phyloP scores from a whole-genome alignment of 257 asterid genomes.

The Linderniella brevidens region DNA sequence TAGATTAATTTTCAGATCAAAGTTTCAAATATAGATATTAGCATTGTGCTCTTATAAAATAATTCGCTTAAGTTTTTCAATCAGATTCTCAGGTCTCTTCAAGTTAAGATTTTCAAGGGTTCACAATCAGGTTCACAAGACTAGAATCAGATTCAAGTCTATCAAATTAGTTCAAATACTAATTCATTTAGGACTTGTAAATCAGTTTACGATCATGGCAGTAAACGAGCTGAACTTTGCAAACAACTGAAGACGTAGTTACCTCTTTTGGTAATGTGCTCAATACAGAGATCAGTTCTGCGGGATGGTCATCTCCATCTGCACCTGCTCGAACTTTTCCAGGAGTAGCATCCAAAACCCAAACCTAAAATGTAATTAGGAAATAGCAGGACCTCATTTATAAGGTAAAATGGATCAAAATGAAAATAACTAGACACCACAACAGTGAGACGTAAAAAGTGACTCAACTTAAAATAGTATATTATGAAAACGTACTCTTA shows the following conservation, averaged over 20 bases:
- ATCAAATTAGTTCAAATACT: too few species aligned
- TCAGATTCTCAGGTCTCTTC: too few species aligned
- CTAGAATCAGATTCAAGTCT: too few species aligned
- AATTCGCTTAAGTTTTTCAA: too few species aligned
- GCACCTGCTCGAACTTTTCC: slow-evolving; percentile 95
- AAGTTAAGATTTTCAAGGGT: too few species aligned
- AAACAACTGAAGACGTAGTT: slow-evolving; percentile 11
- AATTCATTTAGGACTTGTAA: too few species aligned
- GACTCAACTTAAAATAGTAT: not conserved
- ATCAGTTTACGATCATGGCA: not conserved
- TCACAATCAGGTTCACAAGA: too few species aligned
- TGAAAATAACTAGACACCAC: not conserved
- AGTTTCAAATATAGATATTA: too few species aligned
- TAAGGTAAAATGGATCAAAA: not conserved
- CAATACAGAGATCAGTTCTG: slow-evolving; percentile 70
- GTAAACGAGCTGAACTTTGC: not conserved
- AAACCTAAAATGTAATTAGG: slow-evolving; percentile 41
- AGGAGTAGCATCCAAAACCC: slow-evolving; percentile 95
- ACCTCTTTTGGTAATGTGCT: slow-evolving; percentile 63
- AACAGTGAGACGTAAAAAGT: too few species aligned
- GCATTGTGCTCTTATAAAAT: too few species aligned
- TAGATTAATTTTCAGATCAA: not conserved
- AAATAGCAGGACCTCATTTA: slow-evolving; percentile 1
- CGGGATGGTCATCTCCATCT: slow-evolving; percentile 96
- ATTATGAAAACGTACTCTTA: slow-evolving; percentile 49